Evolutionary conservation across 2,329 filamentous ascomycete species (phyloP).

Genomic region (Xylariaceae sp.): DNA sequence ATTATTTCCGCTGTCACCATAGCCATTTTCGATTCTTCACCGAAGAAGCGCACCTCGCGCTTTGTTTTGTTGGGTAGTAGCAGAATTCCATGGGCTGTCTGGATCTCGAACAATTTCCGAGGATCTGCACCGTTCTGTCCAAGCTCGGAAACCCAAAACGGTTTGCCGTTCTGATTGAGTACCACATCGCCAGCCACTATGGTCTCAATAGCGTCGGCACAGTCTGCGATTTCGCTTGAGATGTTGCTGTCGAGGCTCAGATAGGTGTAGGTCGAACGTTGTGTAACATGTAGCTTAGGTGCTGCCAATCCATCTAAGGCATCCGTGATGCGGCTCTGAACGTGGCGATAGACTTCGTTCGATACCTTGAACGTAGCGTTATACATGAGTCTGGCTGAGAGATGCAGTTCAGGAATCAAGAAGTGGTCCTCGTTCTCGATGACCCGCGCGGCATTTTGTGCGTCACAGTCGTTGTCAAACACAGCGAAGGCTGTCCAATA

Average conservation of each 20-base stretch:
- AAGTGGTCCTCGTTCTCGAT: not conserved
- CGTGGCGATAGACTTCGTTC: conserved; percentile 7
- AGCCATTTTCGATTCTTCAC: conserved; percentile 1
- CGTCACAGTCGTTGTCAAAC: conserved; percentile 10
- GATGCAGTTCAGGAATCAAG: not conserved
- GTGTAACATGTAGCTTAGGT: not conserved
- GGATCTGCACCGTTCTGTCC: conserved; percentile 6
- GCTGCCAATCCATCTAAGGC: not conserved
- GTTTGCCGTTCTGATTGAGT: not conserved
- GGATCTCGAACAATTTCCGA: conserved; percentile 8
- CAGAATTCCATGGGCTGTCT: conserved; percentile 3
- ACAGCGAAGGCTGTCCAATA: not conserved
- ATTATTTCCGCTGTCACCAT: conserved; percentile 7
- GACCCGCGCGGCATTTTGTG: conserved; percentile 2
- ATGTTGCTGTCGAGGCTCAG: conserved; percentile 8
- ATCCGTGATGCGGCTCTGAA: conserved; percentile 5
- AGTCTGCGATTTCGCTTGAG: conserved; percentile 7
- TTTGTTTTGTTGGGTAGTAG: conserved; percentile 11
- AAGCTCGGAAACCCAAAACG: conserved; percentile 11
- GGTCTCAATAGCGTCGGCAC: conserved; percentile 6
- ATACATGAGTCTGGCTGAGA: conserved; percentile 5
- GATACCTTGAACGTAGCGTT: conserved; percentile 10
- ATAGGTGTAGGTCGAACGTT: not conserved
- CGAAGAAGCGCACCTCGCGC: conserved; percentile 11
- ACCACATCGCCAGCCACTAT: conserved; percentile 10